Evolutionary conservation across 164 flowering plant species (phyloP).

Genomic region (Chimonanthus praecox): DNA sequence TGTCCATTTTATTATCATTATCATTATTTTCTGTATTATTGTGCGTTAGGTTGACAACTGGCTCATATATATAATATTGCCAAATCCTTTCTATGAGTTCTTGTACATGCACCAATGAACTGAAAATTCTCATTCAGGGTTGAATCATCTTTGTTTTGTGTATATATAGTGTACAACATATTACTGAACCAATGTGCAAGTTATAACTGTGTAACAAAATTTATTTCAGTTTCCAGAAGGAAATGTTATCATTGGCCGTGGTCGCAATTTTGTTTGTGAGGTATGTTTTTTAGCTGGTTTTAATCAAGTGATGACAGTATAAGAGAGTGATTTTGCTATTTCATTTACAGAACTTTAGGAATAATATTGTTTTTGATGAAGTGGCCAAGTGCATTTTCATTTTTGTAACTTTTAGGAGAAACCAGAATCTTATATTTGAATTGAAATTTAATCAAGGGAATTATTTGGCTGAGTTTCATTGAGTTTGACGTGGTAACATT

Average conservation of each 20-base stretch:
- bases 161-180: background rate
- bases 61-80: background rate
- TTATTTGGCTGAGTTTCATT: no score
- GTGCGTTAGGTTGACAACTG: background rate
- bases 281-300: slow-evolving; percentile 14
- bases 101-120: background rate
- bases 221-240: slow-evolving; percentile 34
- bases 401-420: background rate
- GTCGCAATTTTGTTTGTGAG: slow-evolving; percentile 41
- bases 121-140: background rate
- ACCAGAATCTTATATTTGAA: no score
- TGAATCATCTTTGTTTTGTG: background rate
- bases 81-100: background rate
- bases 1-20: no score
- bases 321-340: background rate
- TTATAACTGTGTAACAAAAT: background rate
- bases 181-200: slow-evolving; percentile 1
- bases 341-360: background rate
- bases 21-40: no score
- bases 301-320: background rate
- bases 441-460: no score
- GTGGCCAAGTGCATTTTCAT: background rate
- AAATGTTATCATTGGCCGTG: slow-evolving; percentile 26
- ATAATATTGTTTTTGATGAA: background rate
- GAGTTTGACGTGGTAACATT: no score